These are phyloP conservation scores for Cladophialophora immunda DNA, from an alignment of 2,329 filamentous ascomycete species.

Conservation along the genomic window DNA sequence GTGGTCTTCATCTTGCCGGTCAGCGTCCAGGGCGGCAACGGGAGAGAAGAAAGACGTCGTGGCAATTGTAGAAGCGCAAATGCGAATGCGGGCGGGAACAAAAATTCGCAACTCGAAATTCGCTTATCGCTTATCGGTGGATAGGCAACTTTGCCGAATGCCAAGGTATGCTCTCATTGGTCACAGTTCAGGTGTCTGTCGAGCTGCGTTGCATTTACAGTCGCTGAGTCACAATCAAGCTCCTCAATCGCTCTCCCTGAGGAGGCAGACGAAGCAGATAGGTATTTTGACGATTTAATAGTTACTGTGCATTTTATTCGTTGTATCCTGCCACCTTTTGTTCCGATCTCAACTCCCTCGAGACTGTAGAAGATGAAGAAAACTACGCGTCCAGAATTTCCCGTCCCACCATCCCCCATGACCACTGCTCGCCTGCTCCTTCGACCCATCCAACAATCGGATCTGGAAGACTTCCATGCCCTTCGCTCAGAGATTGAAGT, in stretches of 20 bases:
- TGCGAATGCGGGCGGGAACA: conserved; percentile 19
- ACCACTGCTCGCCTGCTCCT: conserved; percentile 65
- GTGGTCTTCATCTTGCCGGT: conserved; percentile 63
- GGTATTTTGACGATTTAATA: background rate
- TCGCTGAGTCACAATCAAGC: background rate
- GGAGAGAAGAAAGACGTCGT: conserved; percentile 40
- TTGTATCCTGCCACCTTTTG: background rate
- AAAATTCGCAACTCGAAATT: conserved; percentile 30
- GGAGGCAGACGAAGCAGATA: background rate
- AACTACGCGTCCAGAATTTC: conserved; percentile 56
- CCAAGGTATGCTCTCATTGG: conserved; percentile 9
- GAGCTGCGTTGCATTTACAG: background rate
- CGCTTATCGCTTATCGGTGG: conserved; percentile 26
- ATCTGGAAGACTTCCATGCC: conserved; percentile 60
- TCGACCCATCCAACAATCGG: conserved; percentile 59
- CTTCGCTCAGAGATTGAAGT: conserved; percentile 68
- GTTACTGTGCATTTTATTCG: background rate
- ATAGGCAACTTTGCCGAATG: conserved; percentile 20
- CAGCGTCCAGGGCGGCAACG: conserved; percentile 36
- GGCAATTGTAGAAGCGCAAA: conserved; percentile 29
- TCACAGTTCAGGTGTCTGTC: background rate
- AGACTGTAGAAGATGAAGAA: conserved; percentile 49
- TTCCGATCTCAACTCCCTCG: background rate
- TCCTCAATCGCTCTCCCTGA: background rate
- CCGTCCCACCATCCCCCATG: conserved; percentile 50